These are phyloP conservation scores for Cucurbitaria berberidis DNA, from an alignment of 2,329 filamentous ascomycete genomes.

Conservation along the genomic window DNA sequence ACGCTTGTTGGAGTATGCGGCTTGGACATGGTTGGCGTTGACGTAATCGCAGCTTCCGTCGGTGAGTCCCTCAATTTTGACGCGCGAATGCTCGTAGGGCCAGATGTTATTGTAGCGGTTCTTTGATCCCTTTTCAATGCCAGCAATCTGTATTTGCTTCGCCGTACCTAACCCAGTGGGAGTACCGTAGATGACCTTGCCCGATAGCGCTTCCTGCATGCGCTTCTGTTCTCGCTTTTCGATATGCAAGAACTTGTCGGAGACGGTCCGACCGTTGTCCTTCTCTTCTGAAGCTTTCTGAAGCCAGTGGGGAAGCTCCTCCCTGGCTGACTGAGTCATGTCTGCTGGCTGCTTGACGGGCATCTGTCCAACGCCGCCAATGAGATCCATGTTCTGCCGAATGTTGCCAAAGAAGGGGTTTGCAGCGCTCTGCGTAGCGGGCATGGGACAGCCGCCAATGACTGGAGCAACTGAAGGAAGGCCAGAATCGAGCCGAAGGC, in stretches of 20 bases:
- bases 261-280: constrained; percentile 80
- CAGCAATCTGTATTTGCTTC: constrained; percentile 74
- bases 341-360: constrained; percentile 64
- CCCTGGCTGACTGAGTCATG: constrained; percentile 55
- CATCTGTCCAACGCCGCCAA: constrained; percentile 88
- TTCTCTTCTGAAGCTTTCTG: constrained; percentile 67
- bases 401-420: constrained; percentile 98
- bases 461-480: constrained; percentile 70
- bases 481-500: constrained; percentile 31
- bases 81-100: constrained; percentile 91
- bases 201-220: constrained; percentile 83
- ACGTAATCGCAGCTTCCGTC: constrained; percentile 85
- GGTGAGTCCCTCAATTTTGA: constrained; percentile 73
- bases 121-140: constrained; percentile 92
- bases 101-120: constrained; percentile 98
- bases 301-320: constrained; percentile 77
- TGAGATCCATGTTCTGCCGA: constrained; percentile 92
- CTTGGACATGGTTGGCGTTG: constrained; percentile 87
- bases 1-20: constrained; percentile 81
- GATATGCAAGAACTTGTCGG: constrained; percentile 82
- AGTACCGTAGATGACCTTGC: constrained; percentile 63
- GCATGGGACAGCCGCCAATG: constrained; percentile 88
- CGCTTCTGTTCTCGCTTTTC: constrained; percentile 85
- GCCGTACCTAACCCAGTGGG: constrained; percentile 47
- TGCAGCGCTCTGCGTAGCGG: constrained; percentile 68